Base-by-base conservation (phyloP, 441 rosid species). In the Populus trichocarpa region DNA sequence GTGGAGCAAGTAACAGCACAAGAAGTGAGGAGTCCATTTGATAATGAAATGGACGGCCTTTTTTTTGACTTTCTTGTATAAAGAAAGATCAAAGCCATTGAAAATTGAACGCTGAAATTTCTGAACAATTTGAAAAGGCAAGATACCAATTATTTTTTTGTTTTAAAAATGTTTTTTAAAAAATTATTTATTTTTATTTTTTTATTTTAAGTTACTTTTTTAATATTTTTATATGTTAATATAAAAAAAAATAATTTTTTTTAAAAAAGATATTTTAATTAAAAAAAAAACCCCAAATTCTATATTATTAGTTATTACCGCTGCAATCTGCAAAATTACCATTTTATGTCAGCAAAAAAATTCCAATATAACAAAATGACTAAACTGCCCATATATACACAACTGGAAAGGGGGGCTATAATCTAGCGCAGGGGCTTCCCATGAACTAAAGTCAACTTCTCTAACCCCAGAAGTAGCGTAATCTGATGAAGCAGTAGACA, bases 401-500 rank as follows among this genome's bases (percentile, higher is more conserved):
- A 96, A 80, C 79, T 93, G 92, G 75, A 93, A 75, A 0, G 98
- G 97, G 73, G 97, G 99, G 83, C 87, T 89, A 36, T 87, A 93
- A 75, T 87, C 93, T 6, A 82, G 73, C 0, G 36, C 36, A 33
- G 36, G 0, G 86, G 77, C 12, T 88, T 84, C 4, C 85, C 89
- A 73, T 89, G 80, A 28, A 83, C 95, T 74, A 7, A 96, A 85
- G 80, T 96, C 97, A 78, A 79, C 88, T 84, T 96, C 99, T 83
- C 93, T 81, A 1, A 92, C 92, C 66, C 94, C 99, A 67, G 97
- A 92, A 0, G 88, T 87, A 18, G 90, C 84, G 80, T 78, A 89
- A 79, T 92, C 98, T 65, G 97, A 91, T 0, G 99, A 96, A 85
- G 99, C 98, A 40, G 92, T 85, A 0, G 99, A 91, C 66, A 85